Percentiles rank a stretch among this genome's conserved stretches.
These are phyloP conservation scores for Aquilaria agallochum DNA, from an alignment of 441 rosid genomes.

Conservation along the genomic window DNA sequence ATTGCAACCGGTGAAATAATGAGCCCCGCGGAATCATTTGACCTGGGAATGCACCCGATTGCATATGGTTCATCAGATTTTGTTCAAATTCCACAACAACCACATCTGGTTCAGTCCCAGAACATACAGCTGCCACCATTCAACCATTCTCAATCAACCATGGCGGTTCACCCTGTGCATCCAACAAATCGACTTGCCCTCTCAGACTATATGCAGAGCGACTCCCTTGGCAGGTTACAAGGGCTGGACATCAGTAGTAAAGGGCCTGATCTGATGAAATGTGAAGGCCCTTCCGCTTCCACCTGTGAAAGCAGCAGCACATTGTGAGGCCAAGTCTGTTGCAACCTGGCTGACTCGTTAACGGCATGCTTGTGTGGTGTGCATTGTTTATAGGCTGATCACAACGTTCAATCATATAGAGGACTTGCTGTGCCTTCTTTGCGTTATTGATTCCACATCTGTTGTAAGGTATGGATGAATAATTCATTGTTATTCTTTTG, in stretches of 20 bases:
- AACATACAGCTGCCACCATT: slow-evolving; percentile 35
- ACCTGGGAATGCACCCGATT: slow-evolving; percentile 54
- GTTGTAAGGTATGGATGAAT: slow-evolving; percentile 14
- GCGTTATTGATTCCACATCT: slow-evolving; percentile 14
- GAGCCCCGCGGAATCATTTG: slow-evolving; percentile 42
- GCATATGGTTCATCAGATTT: slow-evolving; percentile 38
- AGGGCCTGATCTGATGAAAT: slow-evolving; percentile 43
- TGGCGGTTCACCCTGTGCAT: slow-evolving; percentile 18
- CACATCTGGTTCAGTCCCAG: slow-evolving; percentile 27
- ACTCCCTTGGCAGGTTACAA: slow-evolving; percentile 48
- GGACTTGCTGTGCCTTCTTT: slow-evolving; percentile 8
- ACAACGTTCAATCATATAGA: slow-evolving; percentile 15
- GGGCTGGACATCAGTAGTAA: slow-evolving; percentile 67
- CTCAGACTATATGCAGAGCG: slow-evolving; percentile 51
- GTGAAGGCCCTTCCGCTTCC: slow-evolving; percentile 72
- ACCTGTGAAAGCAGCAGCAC: slow-evolving; percentile 80
- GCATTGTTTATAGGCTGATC: slow-evolving; percentile 37
- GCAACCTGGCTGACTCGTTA: slow-evolving; percentile 19
- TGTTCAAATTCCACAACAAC: slow-evolving; percentile 37
- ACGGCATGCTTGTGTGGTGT: slow-evolving; percentile 25
- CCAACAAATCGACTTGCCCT: slow-evolving; percentile 30
- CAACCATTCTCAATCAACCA: slow-evolving; percentile 27
- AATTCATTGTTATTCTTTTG: slow-evolving; percentile 19
- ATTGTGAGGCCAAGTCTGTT: slow-evolving; percentile 31
- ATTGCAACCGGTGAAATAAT: slow-evolving; percentile 66